Percentiles rank a stretch among this genome's conserved stretches.
Evolutionary conservation across 257 asterid species (phyloP).

Genomic region (Solanum sparsipilum): DNA sequence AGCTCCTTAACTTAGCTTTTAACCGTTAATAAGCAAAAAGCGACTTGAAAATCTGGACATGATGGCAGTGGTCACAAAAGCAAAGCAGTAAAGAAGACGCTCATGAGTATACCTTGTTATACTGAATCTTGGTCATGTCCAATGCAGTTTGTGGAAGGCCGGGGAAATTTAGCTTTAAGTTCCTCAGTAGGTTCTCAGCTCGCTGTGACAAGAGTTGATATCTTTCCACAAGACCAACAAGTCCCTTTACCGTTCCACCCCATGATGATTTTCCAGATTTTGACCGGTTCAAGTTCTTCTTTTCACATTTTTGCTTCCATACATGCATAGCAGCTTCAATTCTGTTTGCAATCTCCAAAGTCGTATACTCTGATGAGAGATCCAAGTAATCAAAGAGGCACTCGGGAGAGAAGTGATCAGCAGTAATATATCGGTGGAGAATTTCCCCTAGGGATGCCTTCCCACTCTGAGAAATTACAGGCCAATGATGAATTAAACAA

Average conservation of each 20-base stretch:
- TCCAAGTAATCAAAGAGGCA: conserved; percentile 66
- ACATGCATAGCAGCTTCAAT: conserved; percentile 62
- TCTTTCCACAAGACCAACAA: conserved; percentile 42
- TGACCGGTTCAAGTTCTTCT: conserved; percentile 27
- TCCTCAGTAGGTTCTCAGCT: conserved; percentile 61
- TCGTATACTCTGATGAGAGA: conserved; percentile 61
- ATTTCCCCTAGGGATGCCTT: conserved; percentile 76
- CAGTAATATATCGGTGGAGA: conserved; percentile 57
- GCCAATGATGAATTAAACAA: neutral
- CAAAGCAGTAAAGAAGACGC: neutral
- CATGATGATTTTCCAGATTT: conserved; percentile 37
- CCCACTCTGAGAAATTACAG: conserved; percentile 46
- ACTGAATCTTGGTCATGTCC: conserved; percentile 73
- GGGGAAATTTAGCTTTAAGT: conserved; percentile 64
- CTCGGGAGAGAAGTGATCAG: conserved; percentile 67
- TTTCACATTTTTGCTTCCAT: conserved; percentile 63
- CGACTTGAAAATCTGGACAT: neutral
- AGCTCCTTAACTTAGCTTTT: neutral
- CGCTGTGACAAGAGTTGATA: conserved; percentile 50
- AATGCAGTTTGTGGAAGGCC: conserved; percentile 79
- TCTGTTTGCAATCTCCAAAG: conserved; percentile 69
- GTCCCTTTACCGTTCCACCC: conserved; percentile 61
- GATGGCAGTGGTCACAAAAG: neutral
- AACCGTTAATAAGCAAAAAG: neutral
- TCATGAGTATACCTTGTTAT: conserved; percentile 53